These are phyloP conservation scores for Setaria viridis DNA, from an alignment of 202 grass and related monocot genomes.

Conservation along the genomic window DNA sequence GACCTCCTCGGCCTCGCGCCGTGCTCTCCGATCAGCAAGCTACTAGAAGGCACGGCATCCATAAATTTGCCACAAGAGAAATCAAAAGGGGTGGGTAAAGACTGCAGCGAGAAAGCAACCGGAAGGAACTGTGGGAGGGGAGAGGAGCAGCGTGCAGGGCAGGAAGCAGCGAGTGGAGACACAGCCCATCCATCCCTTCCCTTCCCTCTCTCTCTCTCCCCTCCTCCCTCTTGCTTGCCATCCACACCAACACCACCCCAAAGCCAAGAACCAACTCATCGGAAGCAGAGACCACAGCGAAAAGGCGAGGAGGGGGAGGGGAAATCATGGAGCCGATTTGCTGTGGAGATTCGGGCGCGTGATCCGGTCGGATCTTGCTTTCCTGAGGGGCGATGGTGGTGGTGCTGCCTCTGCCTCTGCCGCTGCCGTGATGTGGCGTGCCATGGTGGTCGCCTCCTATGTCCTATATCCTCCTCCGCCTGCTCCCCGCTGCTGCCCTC, in stretches of 20 bases:
- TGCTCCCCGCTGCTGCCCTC: not conserved
- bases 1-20: not conserved
- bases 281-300: slow-evolving; percentile 37
- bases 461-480: slow-evolving; percentile 43
- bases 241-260: slow-evolving; percentile 33
- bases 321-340: slow-evolving; percentile 69
- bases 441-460: slow-evolving; percentile 2
- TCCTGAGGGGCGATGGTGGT: slow-evolving; percentile 43
- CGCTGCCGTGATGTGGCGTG: slow-evolving; percentile 35
- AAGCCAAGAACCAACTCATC: slow-evolving; percentile 44
- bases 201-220: too few relatives aligned
- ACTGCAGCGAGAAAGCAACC: not conserved
- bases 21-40: not conserved
- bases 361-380: slow-evolving; percentile 91
- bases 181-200: not conserved
- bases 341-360: slow-evolving; percentile 74
- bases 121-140: not conserved
- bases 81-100: not conserved
- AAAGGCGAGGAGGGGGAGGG: slow-evolving; percentile 17
- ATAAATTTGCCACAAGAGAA: not conserved
- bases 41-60: too few relatives aligned
- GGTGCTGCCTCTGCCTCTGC: slow-evolving; percentile 1
- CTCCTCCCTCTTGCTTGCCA: slow-evolving; percentile 2
- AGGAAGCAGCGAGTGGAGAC: not conserved
- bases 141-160: not conserved